Percentiles rank a stretch among this genome's conserved stretches.
Conservation (phyloP, 805 yeast genomes). For the Ogataea philodendri region DNA sequence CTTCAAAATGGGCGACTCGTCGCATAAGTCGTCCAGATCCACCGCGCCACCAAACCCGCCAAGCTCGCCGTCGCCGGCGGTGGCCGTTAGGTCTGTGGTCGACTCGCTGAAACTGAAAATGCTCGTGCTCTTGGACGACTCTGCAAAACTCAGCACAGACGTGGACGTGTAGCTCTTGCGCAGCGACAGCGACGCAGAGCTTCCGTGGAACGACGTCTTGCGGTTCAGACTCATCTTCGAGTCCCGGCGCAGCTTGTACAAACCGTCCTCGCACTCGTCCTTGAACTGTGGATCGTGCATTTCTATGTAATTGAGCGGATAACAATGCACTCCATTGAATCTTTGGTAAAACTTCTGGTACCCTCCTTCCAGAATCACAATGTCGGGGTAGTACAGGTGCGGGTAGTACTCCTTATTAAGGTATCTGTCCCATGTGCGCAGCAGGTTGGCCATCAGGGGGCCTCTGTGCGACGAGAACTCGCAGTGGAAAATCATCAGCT, state of each 20-base stretch:
- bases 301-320: slow-evolving; percentile 76
- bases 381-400: slow-evolving; percentile 78
- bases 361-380: slow-evolving; percentile 87
- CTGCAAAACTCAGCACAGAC: slow-evolving; percentile 26
- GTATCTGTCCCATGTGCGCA: slow-evolving; percentile 79
- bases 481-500: slow-evolving; percentile 82
- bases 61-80: slow-evolving; percentile 20
- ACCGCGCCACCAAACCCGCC: slow-evolving; percentile 29
- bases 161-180: slow-evolving; percentile 20
- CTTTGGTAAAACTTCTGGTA: slow-evolving; percentile 72
- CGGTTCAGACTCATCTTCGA: slow-evolving; percentile 31
- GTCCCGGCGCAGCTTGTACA: slow-evolving; percentile 39
- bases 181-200: slow-evolving; percentile 12
- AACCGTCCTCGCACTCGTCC: slow-evolving; percentile 42
- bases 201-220: slow-evolving; percentile 23
- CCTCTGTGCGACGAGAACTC: slow-evolving; percentile 92
- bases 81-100: neutral
- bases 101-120: slow-evolving; percentile 8
- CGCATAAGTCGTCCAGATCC: slow-evolving; percentile 27
- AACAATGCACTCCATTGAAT: slow-evolving; percentile 53
- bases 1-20: slow-evolving; percentile 22
- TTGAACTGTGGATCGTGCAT: slow-evolving; percentile 69
- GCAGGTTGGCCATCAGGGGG: slow-evolving; percentile 87
- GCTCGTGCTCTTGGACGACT: slow-evolving; percentile 16
- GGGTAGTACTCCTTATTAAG: slow-evolving; percentile 78